Evolutionary conservation across 225 moss, liverwort and hornwort species (phyloP).

Genomic region (Takakia lepidozioides): DNA sequence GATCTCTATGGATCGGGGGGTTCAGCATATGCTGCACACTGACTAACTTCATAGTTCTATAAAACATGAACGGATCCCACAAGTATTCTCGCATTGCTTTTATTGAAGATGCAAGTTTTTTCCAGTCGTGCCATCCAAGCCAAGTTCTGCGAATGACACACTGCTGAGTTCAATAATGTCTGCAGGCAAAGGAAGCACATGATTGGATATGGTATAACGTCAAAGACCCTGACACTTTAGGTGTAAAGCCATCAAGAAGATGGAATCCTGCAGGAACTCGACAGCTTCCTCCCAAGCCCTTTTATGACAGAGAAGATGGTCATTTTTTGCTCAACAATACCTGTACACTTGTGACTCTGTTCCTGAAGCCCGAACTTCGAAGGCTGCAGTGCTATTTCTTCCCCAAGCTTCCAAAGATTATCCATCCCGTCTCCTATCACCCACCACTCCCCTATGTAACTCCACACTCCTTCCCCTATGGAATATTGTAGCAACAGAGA

Average conservation of each 20-base stretch:
- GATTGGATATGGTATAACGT: slow-evolving; percentile 62
- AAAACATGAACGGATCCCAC: too few relatives aligned
- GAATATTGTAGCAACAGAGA: too few relatives aligned
- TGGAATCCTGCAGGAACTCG: slow-evolving; percentile 47
- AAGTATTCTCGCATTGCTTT: not conserved
- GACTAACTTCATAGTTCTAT: too few relatives aligned
- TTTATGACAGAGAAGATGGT: slow-evolving; percentile 58
- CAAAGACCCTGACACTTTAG: slow-evolving; percentile 50
- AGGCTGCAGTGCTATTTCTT: slow-evolving; percentile 69
- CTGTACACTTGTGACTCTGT: slow-evolving; percentile 59
- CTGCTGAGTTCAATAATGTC: not conserved
- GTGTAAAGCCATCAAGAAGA: slow-evolving; percentile 48
- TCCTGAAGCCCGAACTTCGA: slow-evolving; percentile 55
- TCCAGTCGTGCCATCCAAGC: not conserved
- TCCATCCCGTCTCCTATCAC: slow-evolving; percentile 23
- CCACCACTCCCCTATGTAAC: slow-evolving; percentile 45
- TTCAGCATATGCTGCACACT: too few relatives aligned
- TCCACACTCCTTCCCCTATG: not conserved
- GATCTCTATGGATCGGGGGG: too few relatives aligned
- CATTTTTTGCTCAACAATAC: slow-evolving; percentile 63
- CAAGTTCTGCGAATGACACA: not conserved
- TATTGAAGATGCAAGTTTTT: not conserved
- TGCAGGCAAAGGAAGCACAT: slow-evolving; percentile 60
- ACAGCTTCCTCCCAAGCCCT: slow-evolving; percentile 20
- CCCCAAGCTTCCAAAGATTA: slow-evolving; percentile 63